Evolutionary conservation across 2,329 filamentous ascomycete species (phyloP), one percentile per base, ranked within the genome.

Genomic region (Epichloe gansuensis): DNA sequence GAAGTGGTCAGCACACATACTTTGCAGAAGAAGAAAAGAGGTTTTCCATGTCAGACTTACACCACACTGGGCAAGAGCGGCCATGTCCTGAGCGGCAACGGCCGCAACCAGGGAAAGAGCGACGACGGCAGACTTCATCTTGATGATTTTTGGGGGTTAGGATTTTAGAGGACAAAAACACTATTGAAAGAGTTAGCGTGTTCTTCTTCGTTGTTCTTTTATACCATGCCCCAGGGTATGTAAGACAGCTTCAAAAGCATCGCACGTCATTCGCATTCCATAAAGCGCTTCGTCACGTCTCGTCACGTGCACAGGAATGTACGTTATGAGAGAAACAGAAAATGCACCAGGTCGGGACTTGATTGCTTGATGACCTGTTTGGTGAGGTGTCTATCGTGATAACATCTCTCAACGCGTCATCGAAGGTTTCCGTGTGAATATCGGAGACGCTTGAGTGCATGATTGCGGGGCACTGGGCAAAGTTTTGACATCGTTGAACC

Each of bases 91-190:
- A 42, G 70, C 73, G 17, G 65, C 65, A 55, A 62, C 69, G 42
- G 69, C 61, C 47, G 69, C 66, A 57, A 68, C 69, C 52, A 74
- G 61, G 57, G 69, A 62, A 60, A 73, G 58, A 56, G 73, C 61
- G 59, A 76, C 59, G 59, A 73, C 57, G 54, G 67, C 62, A 52
- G 69, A 67, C 74, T 78, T 80, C 76, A 79, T 80, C 59, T 71
- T 77, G 70, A 62, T 51, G 9, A 7, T 13, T 17, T 59, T 54
- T 25, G 4, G 23, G 4, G 7, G 12, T 31, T 37, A 34, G 21
- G 31, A 41, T 41, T 39, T n/a, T 42, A 8, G 39, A 11, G 13
- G 31, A 31, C 11, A 42, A 25, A 34, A 48, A 35, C 17, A 39
- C 38, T 48, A 15, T 9, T 25, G 35, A 31, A 1, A 17, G 1